Base-by-base conservation (phyloP, 225 moss, liverwort and hornwort genomes). In the Climacium dendroides region DNA sequence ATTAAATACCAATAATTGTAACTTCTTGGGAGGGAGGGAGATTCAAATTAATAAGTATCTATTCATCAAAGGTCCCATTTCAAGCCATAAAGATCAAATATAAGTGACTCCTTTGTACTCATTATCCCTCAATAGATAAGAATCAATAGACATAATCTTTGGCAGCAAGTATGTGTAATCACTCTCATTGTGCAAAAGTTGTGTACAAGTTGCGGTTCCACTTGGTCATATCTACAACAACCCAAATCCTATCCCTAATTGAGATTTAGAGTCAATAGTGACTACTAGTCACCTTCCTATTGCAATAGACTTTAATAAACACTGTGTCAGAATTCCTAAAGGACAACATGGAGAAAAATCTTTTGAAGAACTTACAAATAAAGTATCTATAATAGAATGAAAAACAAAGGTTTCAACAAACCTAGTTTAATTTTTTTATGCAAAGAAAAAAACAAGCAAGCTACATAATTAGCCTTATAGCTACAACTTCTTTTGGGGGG, bases 121-220 rank as follows among this genome's bases (percentile, higher is more conserved):
- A 14, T 22, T 20, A 52, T 3, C 7, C 34, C 3, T 74, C 0
- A 9, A 1, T 74, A 34, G 34, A 45, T 45, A 45, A 8, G 6
- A n/a, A n/a, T n/a, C n/a, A n/a, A n/a, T n/a, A 10, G 5, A 45
- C 2, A 24, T 0, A 1, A 45, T 9, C 1, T 17, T 9, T 28
- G 5, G 3, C 45, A 45, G 6, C 3, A 43, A 17, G 24, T 50
- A 50, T 14, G 15, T 43, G 9, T 7, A 3, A 28, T 71, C 15
- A 71, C 5, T 71, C 0, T 71, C 43, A 71, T 41, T 26, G 9
- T 71, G 4, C 0, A 71, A 0, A 43, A 43, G 71, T 71, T 28
- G 26, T 1, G 0, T 25, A 41, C 3, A 70, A 41, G 24, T 13
- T 63, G 32, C 15, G 4, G 15, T 50, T 50, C 15, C 15, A 50